Percentiles rank a stretch among this genome's conserved stretches.
These are phyloP conservation scores for Globisporangium cederbergense DNA, from an alignment of 352 stramenopile genomes.

Conservation along the genomic window DNA sequence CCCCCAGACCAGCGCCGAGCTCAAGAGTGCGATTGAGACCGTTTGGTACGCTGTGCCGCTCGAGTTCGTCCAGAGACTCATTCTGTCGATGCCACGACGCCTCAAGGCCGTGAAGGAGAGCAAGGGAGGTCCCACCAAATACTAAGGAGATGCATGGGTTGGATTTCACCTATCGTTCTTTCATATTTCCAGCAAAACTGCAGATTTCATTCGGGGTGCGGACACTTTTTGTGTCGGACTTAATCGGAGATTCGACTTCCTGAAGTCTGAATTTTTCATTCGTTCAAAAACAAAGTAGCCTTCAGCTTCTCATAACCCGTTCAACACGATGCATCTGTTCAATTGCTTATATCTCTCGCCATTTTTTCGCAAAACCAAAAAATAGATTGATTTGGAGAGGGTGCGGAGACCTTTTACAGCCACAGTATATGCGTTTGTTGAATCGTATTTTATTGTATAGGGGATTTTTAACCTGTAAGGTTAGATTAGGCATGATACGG, in stretches of 20 bases:
- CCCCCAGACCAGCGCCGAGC: background rate
- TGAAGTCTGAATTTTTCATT: slow-evolving; percentile 5
- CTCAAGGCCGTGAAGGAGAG: slow-evolving; percentile 4
- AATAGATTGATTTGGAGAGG: too few relatives aligned
- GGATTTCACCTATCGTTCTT: slow-evolving; percentile 1
- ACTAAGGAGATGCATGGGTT: slow-evolving; percentile 1
- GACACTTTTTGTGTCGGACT: slow-evolving; percentile 4
- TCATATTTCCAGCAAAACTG: slow-evolving; percentile 4
- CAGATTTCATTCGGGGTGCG: slow-evolving; percentile 7
- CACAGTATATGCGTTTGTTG: background rate
- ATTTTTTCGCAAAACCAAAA: background rate
- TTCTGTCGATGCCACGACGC: slow-evolving; percentile 5
- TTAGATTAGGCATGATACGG: too few relatives aligned
- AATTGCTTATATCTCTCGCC: background rate
- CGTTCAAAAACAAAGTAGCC: slow-evolving; percentile 5
- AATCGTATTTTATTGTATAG: too few relatives aligned
- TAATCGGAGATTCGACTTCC: background rate
- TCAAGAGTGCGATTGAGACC: slow-evolving; percentile 8
- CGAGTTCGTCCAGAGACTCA: slow-evolving; percentile 4
- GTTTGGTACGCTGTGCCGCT: slow-evolving; percentile 1
- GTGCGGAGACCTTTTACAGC: background rate
- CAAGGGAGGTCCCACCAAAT: slow-evolving; percentile 1
- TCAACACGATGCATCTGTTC: slow-evolving; percentile 4
- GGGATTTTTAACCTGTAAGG: too few relatives aligned
- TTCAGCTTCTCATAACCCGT: slow-evolving; percentile 5